Evolutionary conservation across 345 rosid genomes (phyloP).

Genomic region (Sonneratia alba): DNA sequence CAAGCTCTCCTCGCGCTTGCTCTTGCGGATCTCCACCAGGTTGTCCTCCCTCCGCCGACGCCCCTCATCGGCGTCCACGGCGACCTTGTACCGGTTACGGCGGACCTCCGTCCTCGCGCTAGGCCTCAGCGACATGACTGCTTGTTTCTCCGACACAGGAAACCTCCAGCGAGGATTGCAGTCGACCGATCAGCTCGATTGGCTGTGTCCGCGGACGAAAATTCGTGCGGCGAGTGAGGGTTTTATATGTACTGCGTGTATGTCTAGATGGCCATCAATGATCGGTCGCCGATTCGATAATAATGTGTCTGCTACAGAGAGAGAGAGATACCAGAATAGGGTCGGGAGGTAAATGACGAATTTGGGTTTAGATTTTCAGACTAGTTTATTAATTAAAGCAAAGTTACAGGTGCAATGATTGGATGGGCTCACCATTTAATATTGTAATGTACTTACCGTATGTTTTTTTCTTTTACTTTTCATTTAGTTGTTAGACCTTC

Average conservation of each 20-base stretch:
- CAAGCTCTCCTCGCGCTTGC: conserved; percentile 76
- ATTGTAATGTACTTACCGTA: too few relatives aligned
- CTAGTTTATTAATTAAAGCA: too few relatives aligned
- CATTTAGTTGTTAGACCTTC: too few relatives aligned
- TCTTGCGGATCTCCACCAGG: conserved; percentile 97
- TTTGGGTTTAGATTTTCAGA: too few relatives aligned
- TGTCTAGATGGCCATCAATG: too few relatives aligned
- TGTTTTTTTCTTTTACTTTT: too few relatives aligned
- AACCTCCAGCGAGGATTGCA: not conserved
- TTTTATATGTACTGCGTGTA: not conserved
- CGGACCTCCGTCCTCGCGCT: conserved; percentile 64
- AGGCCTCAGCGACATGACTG: conserved; percentile 64
- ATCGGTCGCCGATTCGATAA: too few relatives aligned
- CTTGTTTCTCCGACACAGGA: not conserved
- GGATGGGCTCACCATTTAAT: too few relatives aligned
- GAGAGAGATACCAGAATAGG: too few relatives aligned
- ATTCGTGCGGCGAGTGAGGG: not conserved
- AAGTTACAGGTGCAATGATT: too few relatives aligned
- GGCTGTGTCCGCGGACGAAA: not conserved
- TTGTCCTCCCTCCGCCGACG: conserved; percentile 85
- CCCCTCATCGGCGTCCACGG: conserved; percentile 84
- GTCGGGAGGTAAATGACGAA: too few relatives aligned
- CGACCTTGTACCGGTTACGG: conserved; percentile 73
- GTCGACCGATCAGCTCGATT: not conserved
- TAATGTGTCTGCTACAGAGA: too few relatives aligned